Evolutionary conservation across 768 basidiomycete species (phyloP), one percentile per base, ranked within the genome.

Genomic region (Chalciporus chontae): DNA sequence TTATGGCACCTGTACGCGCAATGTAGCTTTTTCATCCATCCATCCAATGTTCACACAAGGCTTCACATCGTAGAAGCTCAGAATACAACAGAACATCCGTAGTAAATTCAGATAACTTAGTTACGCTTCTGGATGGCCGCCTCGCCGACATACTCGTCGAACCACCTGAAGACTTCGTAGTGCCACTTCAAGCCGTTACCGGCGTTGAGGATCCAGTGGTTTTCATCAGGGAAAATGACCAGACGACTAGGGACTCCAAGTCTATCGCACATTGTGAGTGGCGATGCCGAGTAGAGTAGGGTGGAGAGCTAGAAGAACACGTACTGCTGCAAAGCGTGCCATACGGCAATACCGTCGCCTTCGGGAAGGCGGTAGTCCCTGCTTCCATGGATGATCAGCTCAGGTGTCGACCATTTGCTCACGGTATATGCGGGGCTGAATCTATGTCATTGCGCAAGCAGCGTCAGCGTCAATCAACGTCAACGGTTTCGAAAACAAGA

Each of bases 111-210:
- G 14, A 26, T 19, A 6, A 9, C 21, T 55, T 32, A 65, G 48
- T 63, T 57, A 29, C 43, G 58, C 13, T 47, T 32, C 26, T 15
- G 43, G 37, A 17, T 6, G 17, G 43, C n/a, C 11, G 47, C 48
- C 24, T 64, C 44, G 37, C 80, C 83, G 11, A 85, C 74, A 58
- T 77, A 89, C 60, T 81, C 68, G 49, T 86, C 81, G 53, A 96
- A 85, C 92, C 92, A 98, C 52, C 80, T 77, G 71, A 99, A 86
- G 11, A 98, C 87, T 66, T 99, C 95, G 56, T 87, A 75, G 69
- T 97, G 91, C 95, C 95, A 98, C 66, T 93, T 92, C 65, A 95
- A 71, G 63, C 90, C 87, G 58, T 90, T 90, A 46, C 83, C 84
- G 51, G 85, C 86, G 47, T 88, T 78, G 53, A 90, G 58, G 21